Base-by-base conservation (phyloP, 2,329 filamentous ascomycete species). In the Trichoderma sp. region DNA sequence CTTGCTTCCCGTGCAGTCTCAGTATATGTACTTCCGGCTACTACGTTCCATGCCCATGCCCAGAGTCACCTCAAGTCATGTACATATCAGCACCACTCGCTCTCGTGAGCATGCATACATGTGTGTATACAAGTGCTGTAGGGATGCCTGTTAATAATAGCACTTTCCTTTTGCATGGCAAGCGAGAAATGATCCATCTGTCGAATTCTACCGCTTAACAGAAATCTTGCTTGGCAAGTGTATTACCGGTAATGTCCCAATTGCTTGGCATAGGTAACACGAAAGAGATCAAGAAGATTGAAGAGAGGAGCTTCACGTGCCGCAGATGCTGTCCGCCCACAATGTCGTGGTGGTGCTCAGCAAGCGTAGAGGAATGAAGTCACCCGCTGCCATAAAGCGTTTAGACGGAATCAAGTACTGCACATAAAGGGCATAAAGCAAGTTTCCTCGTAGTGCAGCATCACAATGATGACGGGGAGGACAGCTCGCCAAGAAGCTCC, bases 391-490 rank as follows among this genome's bases (percentile, higher is more conserved):
- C 52, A 66, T 57, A 37, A 29, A 27, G 19, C 63, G 21, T 43
- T 43, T n/a, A 21, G 47, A 40, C 24, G 63, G 53, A 53, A 64
- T 21, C 43, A 33, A 35, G 16, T 40, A 35, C 49, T 27, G n/a
- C 47, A 49, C 24, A 49, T 5, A 24, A 56, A 43, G 24, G 33
- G n/a, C 40, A 29, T 24, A 27, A 16, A 19, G 14, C 35, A 13
- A 31, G 14, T 24, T 43, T 8, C 40, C 31, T 52, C 35, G 37
- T 66, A 58, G 53, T 24, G 53, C 63, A 49, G 47, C 47, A 49
- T 47, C 43, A 66, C 52, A n/a, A 58, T 66, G 63, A 58, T 67
- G 63, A 67, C 63, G 63, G 63, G 63, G 63, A 67, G 63, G n/a
- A 40, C 31, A 52, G n/a, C 40, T 43, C 55, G 40, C 63, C 40